Evolutionary conservation across 2,329 filamentous ascomycete genomes (phyloP).

Genomic region (Phoma sp.): DNA sequence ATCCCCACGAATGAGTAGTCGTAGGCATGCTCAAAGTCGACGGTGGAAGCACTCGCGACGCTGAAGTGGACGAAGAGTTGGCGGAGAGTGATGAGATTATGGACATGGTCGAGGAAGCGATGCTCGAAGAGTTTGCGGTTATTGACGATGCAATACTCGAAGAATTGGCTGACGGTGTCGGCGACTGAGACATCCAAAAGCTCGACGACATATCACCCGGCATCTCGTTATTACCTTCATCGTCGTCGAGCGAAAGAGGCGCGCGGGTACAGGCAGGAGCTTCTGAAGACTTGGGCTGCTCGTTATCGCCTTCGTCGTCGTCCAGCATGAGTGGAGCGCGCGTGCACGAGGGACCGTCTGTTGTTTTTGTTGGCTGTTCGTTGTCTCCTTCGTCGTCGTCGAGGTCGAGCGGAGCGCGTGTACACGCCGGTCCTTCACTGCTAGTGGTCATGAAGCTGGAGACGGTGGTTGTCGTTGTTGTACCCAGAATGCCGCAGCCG

Average conservation of each 20-base stretch:
- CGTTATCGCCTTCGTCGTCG: conserved; percentile 40
- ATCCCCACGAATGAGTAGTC: neutral
- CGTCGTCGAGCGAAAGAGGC: conserved; percentile 34
- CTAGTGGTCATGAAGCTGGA: conserved; percentile 2
- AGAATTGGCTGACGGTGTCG: neutral
- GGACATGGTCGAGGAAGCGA: too few relatives aligned
- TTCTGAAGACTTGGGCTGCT: conserved; percentile 9
- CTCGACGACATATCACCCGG: neutral
- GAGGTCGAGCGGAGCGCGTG: conserved; percentile 25
- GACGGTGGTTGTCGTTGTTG: conserved; percentile 21
- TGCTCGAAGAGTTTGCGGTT: too few relatives aligned
- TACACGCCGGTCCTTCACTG: conserved; percentile 26
- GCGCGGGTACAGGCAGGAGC: conserved; percentile 14
- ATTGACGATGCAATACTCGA: neutral
- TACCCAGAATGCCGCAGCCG: conserved; percentile 21
- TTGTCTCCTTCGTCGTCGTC: conserved; percentile 42
- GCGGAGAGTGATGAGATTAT: neutral
- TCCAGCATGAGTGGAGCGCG: conserved; percentile 32
- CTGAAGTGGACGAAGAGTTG: neutral
- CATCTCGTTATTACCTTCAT: conserved; percentile 30
- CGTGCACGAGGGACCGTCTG: conserved; percentile 22
- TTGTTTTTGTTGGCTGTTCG: conserved; percentile 2
- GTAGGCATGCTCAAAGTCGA: neutral
- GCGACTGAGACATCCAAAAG: neutral
- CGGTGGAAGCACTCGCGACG: neutral